Conservation (phyloP, 2,329 filamentous ascomycete genomes). For the Phyllachora maydis region DNA sequence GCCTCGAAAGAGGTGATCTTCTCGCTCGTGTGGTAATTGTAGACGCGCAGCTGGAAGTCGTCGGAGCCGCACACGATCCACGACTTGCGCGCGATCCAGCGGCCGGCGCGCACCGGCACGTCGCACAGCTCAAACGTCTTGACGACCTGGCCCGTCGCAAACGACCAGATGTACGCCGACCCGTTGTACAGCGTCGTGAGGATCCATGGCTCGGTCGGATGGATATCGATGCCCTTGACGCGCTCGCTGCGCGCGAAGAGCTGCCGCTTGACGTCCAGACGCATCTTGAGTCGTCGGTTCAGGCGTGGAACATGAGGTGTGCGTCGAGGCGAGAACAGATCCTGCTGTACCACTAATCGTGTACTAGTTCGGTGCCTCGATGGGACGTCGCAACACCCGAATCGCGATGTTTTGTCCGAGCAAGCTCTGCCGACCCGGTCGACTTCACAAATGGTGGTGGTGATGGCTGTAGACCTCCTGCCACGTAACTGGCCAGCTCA, state of each 20-base stretch:
- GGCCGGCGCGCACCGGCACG: conserved; percentile 88
- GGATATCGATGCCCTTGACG: conserved; percentile 95
- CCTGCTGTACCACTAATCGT: no score
- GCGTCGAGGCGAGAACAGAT: no score
- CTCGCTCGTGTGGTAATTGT: conserved; percentile 99
- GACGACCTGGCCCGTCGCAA: conserved; percentile 88
- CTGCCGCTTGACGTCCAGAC: conserved; percentile 32
- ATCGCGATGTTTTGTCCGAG: no score
- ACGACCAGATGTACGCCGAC: conserved; percentile 88
- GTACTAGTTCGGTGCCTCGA: no score
- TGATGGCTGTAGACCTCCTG: no score
- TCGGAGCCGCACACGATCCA: conserved; percentile 95
- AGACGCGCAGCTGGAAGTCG: conserved; percentile 53
- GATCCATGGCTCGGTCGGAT: conserved; percentile 91
- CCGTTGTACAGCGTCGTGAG: conserved; percentile 90
- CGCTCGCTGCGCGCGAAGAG: conserved; percentile 81
- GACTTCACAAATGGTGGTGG: no score
- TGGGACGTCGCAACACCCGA: no score
- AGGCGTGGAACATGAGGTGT: no score
- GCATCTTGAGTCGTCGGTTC: conserved; percentile 7
- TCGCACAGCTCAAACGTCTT: conserved; percentile 99
- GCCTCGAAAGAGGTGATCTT: conserved; percentile 96
- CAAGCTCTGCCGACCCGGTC: no score
- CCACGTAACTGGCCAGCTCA: no score
- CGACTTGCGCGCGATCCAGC: conserved; percentile 95